These are phyloP conservation scores for Fusarium sp. DNA, from an alignment of 2,329 filamentous ascomycete genomes.

Conservation along the genomic window DNA sequence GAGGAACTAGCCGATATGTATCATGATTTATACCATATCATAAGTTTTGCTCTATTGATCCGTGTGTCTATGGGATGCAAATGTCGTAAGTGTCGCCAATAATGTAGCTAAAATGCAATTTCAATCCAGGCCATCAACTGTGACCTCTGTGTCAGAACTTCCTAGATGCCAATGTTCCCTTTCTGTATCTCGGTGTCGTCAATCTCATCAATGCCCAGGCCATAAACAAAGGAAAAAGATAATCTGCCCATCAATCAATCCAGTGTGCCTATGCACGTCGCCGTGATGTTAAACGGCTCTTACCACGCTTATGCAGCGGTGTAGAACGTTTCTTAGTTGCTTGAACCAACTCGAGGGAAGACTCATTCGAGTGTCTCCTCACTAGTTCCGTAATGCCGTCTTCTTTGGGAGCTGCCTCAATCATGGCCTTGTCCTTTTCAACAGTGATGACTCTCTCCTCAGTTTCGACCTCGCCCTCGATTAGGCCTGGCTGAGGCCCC, in stretches of 20 bases:
- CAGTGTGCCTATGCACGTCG: not conserved
- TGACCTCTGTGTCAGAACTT: not conserved
- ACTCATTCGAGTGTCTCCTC: conserved; percentile 15
- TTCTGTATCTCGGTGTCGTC: not conserved
- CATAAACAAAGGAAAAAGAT: not conserved
- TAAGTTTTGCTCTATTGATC: not conserved
- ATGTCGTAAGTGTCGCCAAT: not conserved
- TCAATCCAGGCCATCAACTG: not conserved
- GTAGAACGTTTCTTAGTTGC: conserved; percentile 28
- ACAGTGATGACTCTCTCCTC: conserved; percentile 24
- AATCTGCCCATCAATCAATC: not conserved
- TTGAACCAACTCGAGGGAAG: conserved; percentile 3
- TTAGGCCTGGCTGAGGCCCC: conserved; percentile 20
- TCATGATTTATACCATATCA: not conserved
- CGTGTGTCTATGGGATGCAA: not conserved
- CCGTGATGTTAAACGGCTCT: conserved; percentile 14
- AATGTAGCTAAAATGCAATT: not conserved
- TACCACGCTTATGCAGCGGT: conserved; percentile 20
- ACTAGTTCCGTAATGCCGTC: conserved; percentile 14
- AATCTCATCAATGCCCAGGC: not conserved
- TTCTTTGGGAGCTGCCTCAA: conserved; percentile 12
- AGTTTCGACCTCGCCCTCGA: conserved; percentile 16
- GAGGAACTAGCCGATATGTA: not conserved
- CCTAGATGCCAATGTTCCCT: not conserved
- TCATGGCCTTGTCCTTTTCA: conserved; percentile 10